Percentiles rank a stretch among this genome's conserved stretches.
phyloP scores from a whole-genome alignment of 768 basidiomycete species.

The Scleroderma bovista region DNA sequence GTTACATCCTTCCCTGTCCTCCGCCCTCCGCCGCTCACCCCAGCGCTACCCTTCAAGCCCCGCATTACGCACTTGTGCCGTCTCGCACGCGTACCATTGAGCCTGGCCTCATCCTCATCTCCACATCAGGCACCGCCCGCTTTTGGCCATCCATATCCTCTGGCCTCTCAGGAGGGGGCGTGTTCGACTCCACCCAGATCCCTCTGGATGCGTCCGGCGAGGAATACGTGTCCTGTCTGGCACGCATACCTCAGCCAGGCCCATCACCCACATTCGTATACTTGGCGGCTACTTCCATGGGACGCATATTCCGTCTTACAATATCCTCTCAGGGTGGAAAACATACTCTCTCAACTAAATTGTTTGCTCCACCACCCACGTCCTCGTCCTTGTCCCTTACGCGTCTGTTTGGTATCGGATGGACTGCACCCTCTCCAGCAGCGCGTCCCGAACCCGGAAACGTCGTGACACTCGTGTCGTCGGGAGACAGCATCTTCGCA shows the following conservation, averaged over 20 bases:
- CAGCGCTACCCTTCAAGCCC: constrained; percentile 49
- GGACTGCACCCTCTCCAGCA: constrained; percentile 35
- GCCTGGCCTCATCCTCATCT: constrained; percentile 81
- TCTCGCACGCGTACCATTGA: constrained; percentile 49
- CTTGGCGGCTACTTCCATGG: constrained; percentile 62
- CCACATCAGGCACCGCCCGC: constrained; percentile 62
- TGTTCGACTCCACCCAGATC: constrained; percentile 44
- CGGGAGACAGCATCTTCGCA: constrained; percentile 57
- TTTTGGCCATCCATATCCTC: constrained; percentile 89
- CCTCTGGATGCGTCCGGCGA: constrained; percentile 39
- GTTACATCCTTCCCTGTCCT: constrained; percentile 79
- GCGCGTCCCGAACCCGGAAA: constrained; percentile 49
- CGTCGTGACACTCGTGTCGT: constrained; percentile 56
- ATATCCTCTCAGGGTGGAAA: constrained; percentile 67
- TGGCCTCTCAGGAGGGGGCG: constrained; percentile 75
- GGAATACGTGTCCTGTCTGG: constrained; percentile 63
- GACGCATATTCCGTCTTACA: constrained; percentile 57
- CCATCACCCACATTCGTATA: constrained; percentile 28
- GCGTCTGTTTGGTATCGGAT: constrained; percentile 31
- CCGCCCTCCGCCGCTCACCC: constrained; percentile 33
- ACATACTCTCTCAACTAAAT: constrained; percentile 50
- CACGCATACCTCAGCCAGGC: constrained; percentile 54
- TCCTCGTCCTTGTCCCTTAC: constrained; percentile 39
- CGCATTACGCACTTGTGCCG: constrained; percentile 54
- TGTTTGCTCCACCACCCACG: constrained; percentile 50